Conservation (phyloP, 441 rosid species). For the Pelargonium fulgidum region DNA sequence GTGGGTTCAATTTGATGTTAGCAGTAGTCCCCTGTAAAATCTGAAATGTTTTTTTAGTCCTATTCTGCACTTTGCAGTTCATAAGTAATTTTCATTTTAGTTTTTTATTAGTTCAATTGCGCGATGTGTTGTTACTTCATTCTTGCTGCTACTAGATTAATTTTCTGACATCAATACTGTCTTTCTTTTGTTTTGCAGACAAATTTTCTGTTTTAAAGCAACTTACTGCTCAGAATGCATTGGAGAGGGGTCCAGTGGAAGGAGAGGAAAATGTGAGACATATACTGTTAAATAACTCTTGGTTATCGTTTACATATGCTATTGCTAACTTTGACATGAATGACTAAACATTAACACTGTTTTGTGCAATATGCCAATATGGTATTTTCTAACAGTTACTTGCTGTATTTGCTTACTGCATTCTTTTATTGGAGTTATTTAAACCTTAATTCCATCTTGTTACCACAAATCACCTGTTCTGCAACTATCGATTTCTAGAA, state of each 20-base stretch:
- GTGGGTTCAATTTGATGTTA: no score
- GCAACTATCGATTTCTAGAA: no score
- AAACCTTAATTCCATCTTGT: no score
- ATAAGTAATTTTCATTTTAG: no score
- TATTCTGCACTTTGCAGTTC: no score
- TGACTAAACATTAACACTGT: neutral
- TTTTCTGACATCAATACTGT: neutral
- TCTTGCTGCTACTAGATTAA: neutral
- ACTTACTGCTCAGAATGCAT: constrained; percentile 26
- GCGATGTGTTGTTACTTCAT: neutral
- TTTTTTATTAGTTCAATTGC: neutral
- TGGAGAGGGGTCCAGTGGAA: constrained; percentile 22
- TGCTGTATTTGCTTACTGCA: neutral
- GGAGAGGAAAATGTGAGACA: constrained; percentile 60
- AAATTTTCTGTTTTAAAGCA: constrained; percentile 34
- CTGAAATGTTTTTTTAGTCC: no score
- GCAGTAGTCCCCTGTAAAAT: no score
- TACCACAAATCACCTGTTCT: no score
- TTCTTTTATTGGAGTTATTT: neutral
- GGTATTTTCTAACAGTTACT: neutral
- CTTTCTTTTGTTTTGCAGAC: constrained; percentile 30
- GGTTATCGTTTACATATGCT: neutral
- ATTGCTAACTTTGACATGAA: neutral
- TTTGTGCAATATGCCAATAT: neutral
- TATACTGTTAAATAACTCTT: constrained; percentile 10